phyloP scores from a whole-genome alignment of 2,329 filamentous ascomycete genomes.

The Pseudocercospora pini-densiflorae region DNA sequence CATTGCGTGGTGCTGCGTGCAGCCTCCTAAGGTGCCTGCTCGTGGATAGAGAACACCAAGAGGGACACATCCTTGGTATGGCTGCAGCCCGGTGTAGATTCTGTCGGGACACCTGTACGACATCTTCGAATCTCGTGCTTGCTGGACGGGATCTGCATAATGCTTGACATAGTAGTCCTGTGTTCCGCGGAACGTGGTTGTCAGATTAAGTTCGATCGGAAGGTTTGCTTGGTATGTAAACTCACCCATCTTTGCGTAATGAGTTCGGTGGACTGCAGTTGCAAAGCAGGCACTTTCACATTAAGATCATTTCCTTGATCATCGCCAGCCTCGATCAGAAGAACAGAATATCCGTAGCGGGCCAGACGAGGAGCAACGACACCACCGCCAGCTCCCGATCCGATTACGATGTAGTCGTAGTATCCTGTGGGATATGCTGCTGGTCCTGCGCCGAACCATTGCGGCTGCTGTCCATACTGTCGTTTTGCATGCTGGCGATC shows the following conservation, averaged over 20 bases:
- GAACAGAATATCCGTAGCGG: slow-evolving; percentile 61
- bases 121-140: slow-evolving; percentile 63
- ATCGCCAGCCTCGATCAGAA: slow-evolving; percentile 65
- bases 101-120: slow-evolving; percentile 52
- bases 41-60: slow-evolving; percentile 65
- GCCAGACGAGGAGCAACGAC: slow-evolving; percentile 64
- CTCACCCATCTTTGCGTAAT: slow-evolving; percentile 50
- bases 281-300: slow-evolving; percentile 61
- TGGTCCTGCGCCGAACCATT: neutral
- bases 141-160: slow-evolving; percentile 59
- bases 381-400: slow-evolving; percentile 64
- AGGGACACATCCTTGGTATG: slow-evolving; percentile 57
- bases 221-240: neutral
- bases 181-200: slow-evolving; percentile 40
- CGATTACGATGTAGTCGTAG: slow-evolving; percentile 68
- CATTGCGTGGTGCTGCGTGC: slow-evolving; percentile 65
- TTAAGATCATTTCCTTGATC: slow-evolving; percentile 59
- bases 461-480: neutral
- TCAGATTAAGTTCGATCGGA: neutral
- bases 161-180: slow-evolving; percentile 71
- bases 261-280: slow-evolving; percentile 58
- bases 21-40: slow-evolving; percentile 54
- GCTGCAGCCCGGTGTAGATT: slow-evolving; percentile 57
- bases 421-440: slow-evolving; percentile 2
- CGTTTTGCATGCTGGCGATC: neutral